These are phyloP conservation scores for Pythium utonaiense DNA, from an alignment of 352 stramenopile species.

Conservation along the genomic window DNA sequence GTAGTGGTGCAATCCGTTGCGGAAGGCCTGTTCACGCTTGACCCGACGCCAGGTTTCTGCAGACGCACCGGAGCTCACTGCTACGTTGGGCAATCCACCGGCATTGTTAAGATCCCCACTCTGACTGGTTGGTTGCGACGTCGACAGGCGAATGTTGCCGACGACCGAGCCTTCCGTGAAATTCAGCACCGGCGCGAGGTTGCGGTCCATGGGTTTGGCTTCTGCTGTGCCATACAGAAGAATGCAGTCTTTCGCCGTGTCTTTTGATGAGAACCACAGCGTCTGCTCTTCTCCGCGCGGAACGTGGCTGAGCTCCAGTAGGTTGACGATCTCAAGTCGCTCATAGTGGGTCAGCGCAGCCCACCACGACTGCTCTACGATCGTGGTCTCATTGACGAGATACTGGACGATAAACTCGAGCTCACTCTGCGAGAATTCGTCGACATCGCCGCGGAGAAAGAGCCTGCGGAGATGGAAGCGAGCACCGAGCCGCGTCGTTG, in stretches of 20 bases:
- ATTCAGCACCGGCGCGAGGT: slow-evolving; percentile 13
- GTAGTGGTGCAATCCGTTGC: slow-evolving; percentile 24
- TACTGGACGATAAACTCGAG: slow-evolving; percentile 28
- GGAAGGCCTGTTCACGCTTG: slow-evolving; percentile 28
- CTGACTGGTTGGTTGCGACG: background rate
- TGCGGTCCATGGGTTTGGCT: slow-evolving; percentile 21
- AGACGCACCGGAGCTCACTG: slow-evolving; percentile 10
- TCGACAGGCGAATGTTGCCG: slow-evolving; percentile 17
- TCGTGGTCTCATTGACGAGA: slow-evolving; percentile 26
- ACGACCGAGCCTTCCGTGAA: slow-evolving; percentile 26
- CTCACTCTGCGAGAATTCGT: slow-evolving; percentile 26
- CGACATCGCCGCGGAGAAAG: slow-evolving; percentile 20
- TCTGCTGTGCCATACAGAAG: slow-evolving; percentile 24
- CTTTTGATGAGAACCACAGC: slow-evolving; percentile 25
- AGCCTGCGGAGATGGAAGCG: slow-evolving; percentile 28
- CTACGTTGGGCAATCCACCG: slow-evolving; percentile 1
- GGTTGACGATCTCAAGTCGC: slow-evolving; percentile 26
- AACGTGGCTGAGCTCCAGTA: slow-evolving; percentile 20
- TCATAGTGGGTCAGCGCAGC: slow-evolving; percentile 20
- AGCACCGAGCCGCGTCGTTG: slow-evolving; percentile 19
- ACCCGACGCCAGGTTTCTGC: slow-evolving; percentile 24
- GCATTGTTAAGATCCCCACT: background rate
- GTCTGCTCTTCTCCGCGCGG: slow-evolving; percentile 18
- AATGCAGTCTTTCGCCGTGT: slow-evolving; percentile 25
- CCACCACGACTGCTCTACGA: slow-evolving; percentile 28